Evolutionary conservation across 1,139 yeast genomes (phyloP).

Genomic region (Suhomyces bokatorum): DNA sequence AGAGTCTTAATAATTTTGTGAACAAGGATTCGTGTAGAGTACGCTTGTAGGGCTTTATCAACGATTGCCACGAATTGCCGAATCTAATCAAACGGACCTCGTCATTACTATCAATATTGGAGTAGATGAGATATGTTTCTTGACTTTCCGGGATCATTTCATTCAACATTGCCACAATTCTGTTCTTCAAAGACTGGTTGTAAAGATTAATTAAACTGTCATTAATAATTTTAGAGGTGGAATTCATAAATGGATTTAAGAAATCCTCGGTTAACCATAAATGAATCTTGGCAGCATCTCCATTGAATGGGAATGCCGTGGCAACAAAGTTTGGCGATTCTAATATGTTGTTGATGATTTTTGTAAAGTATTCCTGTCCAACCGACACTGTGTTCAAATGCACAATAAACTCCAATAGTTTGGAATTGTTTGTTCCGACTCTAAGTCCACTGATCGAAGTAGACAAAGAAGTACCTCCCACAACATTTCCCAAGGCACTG

Average conservation of each 20-base stretch:
- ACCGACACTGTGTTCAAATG: conserved; percentile 63
- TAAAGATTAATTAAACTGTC: conserved; percentile 59
- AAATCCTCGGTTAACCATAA: conserved; percentile 40
- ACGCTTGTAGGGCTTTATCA: conserved; percentile 66
- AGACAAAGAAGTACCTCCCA: conserved; percentile 30
- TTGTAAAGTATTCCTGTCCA: conserved; percentile 55
- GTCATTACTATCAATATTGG: conserved; percentile 34
- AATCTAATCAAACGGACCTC: conserved; percentile 43
- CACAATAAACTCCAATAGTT: conserved; percentile 51
- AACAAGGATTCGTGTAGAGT: conserved; percentile 52
- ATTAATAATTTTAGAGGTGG: conserved; percentile 47
- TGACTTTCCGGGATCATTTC: conserved; percentile 57
- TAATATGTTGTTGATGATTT: conserved; percentile 42
- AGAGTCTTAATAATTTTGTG: conserved; percentile 48
- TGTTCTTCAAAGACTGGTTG: conserved; percentile 56
- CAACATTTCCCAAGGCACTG: conserved; percentile 49
- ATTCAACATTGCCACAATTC: conserved; percentile 47
- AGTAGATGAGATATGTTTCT: conserved; percentile 39
- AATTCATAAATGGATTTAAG: conserved; percentile 40
- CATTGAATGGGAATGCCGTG: conserved; percentile 51
- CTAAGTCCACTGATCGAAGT: conserved; percentile 21
- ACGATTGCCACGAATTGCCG: conserved; percentile 59
- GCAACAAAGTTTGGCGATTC: conserved; percentile 14
- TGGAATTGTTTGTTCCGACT: conserved; percentile 27
- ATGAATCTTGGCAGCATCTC: conserved; percentile 46